phyloP scores from a whole-genome alignment of 176 grass and related monocot species.

The Aegilops longissima region DNA sequence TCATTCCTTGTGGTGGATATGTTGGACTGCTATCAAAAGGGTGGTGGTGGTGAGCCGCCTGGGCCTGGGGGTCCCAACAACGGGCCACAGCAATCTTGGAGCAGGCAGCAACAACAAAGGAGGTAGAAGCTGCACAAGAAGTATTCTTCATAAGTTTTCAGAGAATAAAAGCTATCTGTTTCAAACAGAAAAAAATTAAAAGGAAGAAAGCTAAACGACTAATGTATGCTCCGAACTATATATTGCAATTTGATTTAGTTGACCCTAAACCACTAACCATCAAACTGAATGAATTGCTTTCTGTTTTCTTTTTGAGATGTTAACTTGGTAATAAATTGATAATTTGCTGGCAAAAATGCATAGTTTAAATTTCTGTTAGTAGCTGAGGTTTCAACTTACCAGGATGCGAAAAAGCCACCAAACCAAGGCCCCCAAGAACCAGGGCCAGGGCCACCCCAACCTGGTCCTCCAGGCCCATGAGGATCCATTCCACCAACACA shows the following conservation, averaged over 20 bases:
- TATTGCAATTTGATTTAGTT: background rate
- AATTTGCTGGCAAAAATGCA: background rate
- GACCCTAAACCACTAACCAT: no score
- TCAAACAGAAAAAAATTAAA: no score
- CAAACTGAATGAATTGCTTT: background rate
- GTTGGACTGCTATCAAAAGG: no score
- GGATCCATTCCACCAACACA: constrained; percentile 29
- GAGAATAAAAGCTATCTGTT: no score
- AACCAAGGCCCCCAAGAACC: constrained; percentile 18
- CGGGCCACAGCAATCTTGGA: no score
- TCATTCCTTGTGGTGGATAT: no score
- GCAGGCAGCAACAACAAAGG: no score
- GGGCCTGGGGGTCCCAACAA: no score
- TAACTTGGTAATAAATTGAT: background rate
- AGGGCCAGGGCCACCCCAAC: constrained; percentile 4
- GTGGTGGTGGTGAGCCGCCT: no score
- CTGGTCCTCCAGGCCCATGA: constrained; percentile 34
- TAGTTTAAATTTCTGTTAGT: background rate
- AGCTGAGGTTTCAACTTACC: constrained; percentile 16
- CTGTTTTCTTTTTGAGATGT: background rate
- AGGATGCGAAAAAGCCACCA: constrained; percentile 33
- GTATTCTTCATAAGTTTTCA: no score
- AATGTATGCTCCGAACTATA: background rate
- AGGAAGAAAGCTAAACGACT: background rate
- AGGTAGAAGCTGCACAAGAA: no score